These are phyloP conservation scores for Tolypocladium endophyticum DNA, from an alignment of 2,329 filamentous ascomycete species.

Conservation along the genomic window DNA sequence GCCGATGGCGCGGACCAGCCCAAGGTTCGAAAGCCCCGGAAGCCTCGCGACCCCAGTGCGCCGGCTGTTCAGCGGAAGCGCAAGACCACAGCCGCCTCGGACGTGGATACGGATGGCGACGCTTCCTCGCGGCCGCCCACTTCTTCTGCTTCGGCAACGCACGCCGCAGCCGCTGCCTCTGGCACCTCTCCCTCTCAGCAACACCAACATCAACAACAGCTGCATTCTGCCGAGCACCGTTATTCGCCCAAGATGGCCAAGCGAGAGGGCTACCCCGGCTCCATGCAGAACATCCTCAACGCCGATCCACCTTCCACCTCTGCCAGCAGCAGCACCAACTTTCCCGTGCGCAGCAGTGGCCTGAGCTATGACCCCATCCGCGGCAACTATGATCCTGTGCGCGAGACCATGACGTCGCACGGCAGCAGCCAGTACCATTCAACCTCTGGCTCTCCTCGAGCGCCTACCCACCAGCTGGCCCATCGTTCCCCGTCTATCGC, in stretches of 20 bases:
- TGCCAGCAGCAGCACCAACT: slow-evolving; percentile 29
- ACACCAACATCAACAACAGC: slow-evolving; percentile 15
- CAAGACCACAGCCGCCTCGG: slow-evolving; percentile 32
- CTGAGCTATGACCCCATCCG: slow-evolving; percentile 87
- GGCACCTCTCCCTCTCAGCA: slow-evolving; percentile 10
- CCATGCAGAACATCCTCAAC: slow-evolving; percentile 47
- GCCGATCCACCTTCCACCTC: slow-evolving; percentile 34
- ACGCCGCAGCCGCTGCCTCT: slow-evolving; percentile 9
- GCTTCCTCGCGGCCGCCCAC: slow-evolving; percentile 15
- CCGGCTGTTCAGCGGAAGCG: slow-evolving; percentile 44
- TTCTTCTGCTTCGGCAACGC: slow-evolving; percentile 17
- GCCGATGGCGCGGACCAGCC: slow-evolving; percentile 27
- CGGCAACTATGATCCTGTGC: slow-evolving; percentile 57
- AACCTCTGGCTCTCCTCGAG: slow-evolving; percentile 40
- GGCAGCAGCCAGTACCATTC: slow-evolving; percentile 36
- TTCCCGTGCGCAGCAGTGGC: slow-evolving; percentile 53
- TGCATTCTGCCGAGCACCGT: slow-evolving; percentile 19
- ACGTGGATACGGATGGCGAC: slow-evolving; percentile 23
- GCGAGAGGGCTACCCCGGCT: slow-evolving; percentile 38
- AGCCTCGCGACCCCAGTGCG: slow-evolving; percentile 49
- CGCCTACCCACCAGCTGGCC: slow-evolving; percentile 18
- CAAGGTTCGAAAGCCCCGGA: slow-evolving; percentile 43
- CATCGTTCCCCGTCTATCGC: slow-evolving; percentile 72
- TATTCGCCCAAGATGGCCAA: slow-evolving; percentile 37
- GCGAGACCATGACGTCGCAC: slow-evolving; percentile 48